A percentile compares a stretch with the other conserved stretches of the same genome.
These are phyloP conservation scores for Austropuccinia psidii DNA, from an alignment of 1,284 basidiomycete species.

Conservation along the genomic window DNA sequence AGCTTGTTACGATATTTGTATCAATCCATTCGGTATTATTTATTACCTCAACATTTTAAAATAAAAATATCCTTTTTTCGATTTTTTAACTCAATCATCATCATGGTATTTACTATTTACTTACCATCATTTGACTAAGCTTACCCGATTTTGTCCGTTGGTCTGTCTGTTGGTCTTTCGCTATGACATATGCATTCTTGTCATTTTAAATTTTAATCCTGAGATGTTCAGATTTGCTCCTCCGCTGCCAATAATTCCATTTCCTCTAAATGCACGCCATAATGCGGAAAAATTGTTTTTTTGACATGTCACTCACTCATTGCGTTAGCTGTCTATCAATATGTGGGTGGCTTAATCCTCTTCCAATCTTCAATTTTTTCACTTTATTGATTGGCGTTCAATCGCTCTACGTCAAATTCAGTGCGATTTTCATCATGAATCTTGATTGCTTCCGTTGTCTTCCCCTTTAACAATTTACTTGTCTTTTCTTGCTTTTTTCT, in stretches of 20 bases:
- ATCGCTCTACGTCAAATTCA: constrained; percentile 7
- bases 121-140: too few species aligned
- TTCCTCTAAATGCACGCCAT: background rate
- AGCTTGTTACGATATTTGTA: too few species aligned
- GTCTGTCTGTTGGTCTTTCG: too few species aligned
- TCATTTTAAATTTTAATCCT: too few species aligned
- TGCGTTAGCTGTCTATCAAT: constrained; percentile 23
- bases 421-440: background rate
- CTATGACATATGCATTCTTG: too few species aligned
- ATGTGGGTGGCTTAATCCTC: constrained; percentile 8
- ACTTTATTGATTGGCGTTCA: background rate
- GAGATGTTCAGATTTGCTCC: constrained; percentile 20
- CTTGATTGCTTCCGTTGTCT: background rate
- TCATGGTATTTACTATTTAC: too few species aligned
- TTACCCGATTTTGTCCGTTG: too few species aligned
- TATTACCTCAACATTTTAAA: too few species aligned
- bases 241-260: constrained; percentile 5
- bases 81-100: too few species aligned
- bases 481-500: constrained; percentile 1
- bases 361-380: background rate
- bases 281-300: background rate
- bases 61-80: too few species aligned
- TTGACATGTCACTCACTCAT: too few species aligned
- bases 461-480: background rate
- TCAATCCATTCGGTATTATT: too few species aligned